A percentile compares a stretch with the other conserved stretches of the same genome.
Conservation (phyloP, 371 early-diverging fungal genomes). For the Chytridium lagenaria region DNA sequence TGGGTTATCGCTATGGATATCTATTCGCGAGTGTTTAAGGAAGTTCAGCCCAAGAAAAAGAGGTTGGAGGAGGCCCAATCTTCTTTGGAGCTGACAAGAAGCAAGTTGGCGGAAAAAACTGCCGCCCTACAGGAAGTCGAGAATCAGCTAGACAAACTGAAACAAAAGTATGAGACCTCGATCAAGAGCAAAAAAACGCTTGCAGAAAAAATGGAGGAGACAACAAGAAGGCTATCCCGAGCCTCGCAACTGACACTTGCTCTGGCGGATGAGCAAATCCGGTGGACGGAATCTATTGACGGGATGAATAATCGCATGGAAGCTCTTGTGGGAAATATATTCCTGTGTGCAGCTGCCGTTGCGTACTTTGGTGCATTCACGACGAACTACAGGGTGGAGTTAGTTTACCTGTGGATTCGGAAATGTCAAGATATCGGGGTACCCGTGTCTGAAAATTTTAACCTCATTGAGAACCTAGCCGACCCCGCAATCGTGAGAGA, state of each 20-base stretch:
- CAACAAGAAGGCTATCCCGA: constrained; percentile 45
- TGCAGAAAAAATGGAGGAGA: constrained; percentile 55
- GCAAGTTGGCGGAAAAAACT: constrained; percentile 54
- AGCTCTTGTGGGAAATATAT: constrained; percentile 53
- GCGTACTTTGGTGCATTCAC: constrained; percentile 57
- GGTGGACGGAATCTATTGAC: constrained; percentile 55
- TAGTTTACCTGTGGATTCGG: constrained; percentile 46
- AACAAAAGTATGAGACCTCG: constrained; percentile 50
- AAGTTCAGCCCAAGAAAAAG: constrained; percentile 56
- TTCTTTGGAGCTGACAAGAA: constrained; percentile 44
- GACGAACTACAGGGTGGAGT: constrained; percentile 41
- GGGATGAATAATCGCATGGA: constrained; percentile 44
- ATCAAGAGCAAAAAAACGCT: constrained; percentile 45
- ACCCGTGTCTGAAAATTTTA: constrained; percentile 49
- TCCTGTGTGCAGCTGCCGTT: constrained; percentile 50
- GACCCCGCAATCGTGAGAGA: constrained; percentile 54
- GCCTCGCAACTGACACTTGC: constrained; percentile 51
- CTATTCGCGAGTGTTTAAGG: constrained; percentile 57
- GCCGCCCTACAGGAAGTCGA: constrained; percentile 54
- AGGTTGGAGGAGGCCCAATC: constrained; percentile 53
- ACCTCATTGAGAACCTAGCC: constrained; percentile 44
- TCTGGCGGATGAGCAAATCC: constrained; percentile 54
- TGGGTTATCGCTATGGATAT: constrained; percentile 64
- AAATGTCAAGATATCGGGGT: constrained; percentile 47
- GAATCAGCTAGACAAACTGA: constrained; percentile 51